These are phyloP conservation scores for Teratosphaeria zuluensis DNA, from an alignment of 2,329 filamentous ascomycete genomes.

Conservation along the genomic window DNA sequence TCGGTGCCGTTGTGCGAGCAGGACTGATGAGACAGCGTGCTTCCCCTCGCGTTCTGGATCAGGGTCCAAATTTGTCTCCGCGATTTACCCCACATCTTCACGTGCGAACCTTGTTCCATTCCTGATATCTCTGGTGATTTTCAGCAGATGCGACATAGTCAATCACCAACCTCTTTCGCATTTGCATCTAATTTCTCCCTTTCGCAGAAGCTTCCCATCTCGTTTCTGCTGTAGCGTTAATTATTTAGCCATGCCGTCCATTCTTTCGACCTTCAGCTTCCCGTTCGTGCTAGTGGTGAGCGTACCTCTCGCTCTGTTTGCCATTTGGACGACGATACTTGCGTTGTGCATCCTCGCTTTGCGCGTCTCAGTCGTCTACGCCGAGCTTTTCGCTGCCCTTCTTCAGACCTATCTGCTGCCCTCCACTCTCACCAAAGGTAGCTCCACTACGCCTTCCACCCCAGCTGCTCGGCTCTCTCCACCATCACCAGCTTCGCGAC, in stretches of 20 bases:
- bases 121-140: not conserved
- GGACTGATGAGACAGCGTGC: no score
- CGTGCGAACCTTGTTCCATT: not conserved
- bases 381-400: slow-evolving; percentile 32
- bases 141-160: not conserved
- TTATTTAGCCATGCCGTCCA: not conserved
- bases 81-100: not conserved
- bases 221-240: not conserved
- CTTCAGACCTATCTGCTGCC: slow-evolving; percentile 27
- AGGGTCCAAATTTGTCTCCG: not conserved
- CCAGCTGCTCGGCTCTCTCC: slow-evolving; percentile 8
- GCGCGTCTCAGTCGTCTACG: slow-evolving; percentile 32
- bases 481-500: slow-evolving; percentile 20
- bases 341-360: slow-evolving; percentile 26
- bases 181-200: not conserved
- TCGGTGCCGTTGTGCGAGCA: no score
- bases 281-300: slow-evolving; percentile 4
- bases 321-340: slow-evolving; percentile 4
- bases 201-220: not conserved
- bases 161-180: not conserved
- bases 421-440: not conserved
- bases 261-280: not conserved
- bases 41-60: no score
- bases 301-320: slow-evolving; percentile 6
- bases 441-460: not conserved